Evolutionary conservation across 306 rosid species (phyloP).

Genomic region (Elaeagnus macrophylla): DNA sequence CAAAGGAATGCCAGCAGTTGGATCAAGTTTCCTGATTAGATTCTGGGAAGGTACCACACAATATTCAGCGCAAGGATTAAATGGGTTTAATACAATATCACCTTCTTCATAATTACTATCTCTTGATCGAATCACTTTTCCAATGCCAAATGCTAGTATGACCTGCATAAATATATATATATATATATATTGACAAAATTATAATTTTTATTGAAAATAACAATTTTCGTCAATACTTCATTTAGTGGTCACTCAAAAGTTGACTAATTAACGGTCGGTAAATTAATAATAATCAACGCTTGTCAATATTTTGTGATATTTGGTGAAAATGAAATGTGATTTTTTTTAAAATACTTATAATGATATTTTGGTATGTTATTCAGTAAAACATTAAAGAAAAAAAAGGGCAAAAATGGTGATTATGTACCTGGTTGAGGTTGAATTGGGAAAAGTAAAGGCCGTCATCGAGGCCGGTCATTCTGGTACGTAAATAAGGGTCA

Average conservation of each 20-base stretch:
- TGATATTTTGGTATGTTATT: not conserved
- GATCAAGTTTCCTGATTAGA: slow-evolving; percentile 24
- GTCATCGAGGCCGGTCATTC: slow-evolving; percentile 36
- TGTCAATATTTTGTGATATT: too few relatives aligned
- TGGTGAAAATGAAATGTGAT: too few relatives aligned
- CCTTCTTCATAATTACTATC: slow-evolving; percentile 33
- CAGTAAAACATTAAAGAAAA: not conserved
- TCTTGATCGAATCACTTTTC: slow-evolving; percentile 31
- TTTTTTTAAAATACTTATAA: too few relatives aligned
- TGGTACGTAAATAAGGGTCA: slow-evolving; percentile 43
- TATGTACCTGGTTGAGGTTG: slow-evolving; percentile 27
- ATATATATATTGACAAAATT: too few relatives aligned
- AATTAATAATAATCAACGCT: too few relatives aligned
- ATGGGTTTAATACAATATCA: slow-evolving; percentile 24
- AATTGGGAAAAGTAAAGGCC: slow-evolving; percentile 30
- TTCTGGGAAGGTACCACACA: slow-evolving; percentile 20
- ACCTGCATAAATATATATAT: slow-evolving; percentile 19
- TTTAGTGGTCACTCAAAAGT: too few relatives aligned
- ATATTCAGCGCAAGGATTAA: slow-evolving; percentile 33
- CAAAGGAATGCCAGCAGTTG: slow-evolving; percentile 30
- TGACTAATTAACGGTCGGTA: too few relatives aligned
- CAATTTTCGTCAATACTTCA: too few relatives aligned
- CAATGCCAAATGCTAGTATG: slow-evolving; percentile 27
- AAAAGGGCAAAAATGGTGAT: not conserved
- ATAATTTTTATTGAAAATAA: too few relatives aligned